Percentiles rank a stretch among this genome's conserved stretches.
phyloP scores from a whole-genome alignment of 2,329 filamentous ascomycete genomes.

The Stagonosporopsis cucurbitacearum region DNA sequence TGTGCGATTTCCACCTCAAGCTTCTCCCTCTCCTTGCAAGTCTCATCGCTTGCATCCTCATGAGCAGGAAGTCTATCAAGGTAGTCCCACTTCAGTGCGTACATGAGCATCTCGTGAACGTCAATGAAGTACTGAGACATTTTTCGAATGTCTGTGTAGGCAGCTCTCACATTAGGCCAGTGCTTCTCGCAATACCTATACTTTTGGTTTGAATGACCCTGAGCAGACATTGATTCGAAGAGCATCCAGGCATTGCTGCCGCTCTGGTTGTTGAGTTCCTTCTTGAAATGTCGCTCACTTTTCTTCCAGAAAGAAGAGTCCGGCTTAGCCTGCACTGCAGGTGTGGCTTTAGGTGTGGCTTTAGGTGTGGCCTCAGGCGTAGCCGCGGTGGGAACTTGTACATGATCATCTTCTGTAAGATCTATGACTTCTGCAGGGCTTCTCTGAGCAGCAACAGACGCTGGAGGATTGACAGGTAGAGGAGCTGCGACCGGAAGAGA shows the following conservation, averaged over 20 bases:
- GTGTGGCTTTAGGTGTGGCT: neutral
- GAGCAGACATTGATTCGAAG: neutral
- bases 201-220: neutral
- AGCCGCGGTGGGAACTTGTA: neutral
- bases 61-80: neutral
- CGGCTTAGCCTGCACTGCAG: neutral
- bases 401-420: neutral
- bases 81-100: neutral
- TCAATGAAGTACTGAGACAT: constrained; percentile 6
- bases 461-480: no score
- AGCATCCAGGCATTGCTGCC: neutral
- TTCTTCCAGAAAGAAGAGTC: neutral
- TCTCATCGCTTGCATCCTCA: neutral
- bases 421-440: neutral
- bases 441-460: no score
- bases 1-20: neutral
- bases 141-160: neutral
- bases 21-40: neutral
- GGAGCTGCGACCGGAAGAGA: neutral
- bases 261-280: neutral
- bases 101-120: neutral
- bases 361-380: neutral
- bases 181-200: neutral
- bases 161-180: neutral
- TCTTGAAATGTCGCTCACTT: neutral